Conservation (phyloP, 140 eudicot species). For the Stevia rebaudiana region DNA sequence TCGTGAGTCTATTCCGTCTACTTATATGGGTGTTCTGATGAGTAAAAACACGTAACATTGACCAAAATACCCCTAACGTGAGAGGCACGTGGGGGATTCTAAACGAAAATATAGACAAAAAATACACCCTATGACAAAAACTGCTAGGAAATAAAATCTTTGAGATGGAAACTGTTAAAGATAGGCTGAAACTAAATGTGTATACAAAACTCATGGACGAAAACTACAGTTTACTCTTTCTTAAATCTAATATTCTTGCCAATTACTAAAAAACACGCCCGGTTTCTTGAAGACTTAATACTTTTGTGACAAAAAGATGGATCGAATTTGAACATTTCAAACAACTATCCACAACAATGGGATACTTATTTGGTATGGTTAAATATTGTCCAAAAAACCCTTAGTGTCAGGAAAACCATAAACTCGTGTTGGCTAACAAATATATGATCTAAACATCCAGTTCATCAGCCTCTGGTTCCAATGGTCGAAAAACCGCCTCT, state of each 20-base stretch:
- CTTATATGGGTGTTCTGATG: no score
- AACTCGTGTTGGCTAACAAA: background rate
- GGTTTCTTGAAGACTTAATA: background rate
- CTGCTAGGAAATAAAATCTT: no score
- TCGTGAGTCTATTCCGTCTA: no score
- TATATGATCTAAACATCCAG: constrained; percentile 40
- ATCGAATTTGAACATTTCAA: background rate
- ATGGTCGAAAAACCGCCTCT: constrained; percentile 53
- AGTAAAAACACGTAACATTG: no score
- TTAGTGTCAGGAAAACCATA: background rate
- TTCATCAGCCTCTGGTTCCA: constrained; percentile 45
- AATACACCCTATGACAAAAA: no score
- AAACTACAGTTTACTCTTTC: no score
- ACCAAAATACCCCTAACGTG: no score
- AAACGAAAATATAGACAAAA: no score
- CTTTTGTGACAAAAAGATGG: background rate
- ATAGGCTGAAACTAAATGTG: no score
- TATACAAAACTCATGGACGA: no score
- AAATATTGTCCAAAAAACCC: background rate
- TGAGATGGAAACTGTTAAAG: no score
- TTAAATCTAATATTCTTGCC: background rate
- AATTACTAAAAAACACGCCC: background rate
- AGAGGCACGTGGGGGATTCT: no score
- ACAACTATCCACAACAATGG: constrained; percentile 10
- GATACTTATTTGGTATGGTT: background rate